A percentile compares a stretch with the other conserved stretches of the same genome.
These are phyloP conservation scores for Davidsoniella virescens DNA, from an alignment of 2,329 filamentous ascomycete genomes.

Conservation along the genomic window DNA sequence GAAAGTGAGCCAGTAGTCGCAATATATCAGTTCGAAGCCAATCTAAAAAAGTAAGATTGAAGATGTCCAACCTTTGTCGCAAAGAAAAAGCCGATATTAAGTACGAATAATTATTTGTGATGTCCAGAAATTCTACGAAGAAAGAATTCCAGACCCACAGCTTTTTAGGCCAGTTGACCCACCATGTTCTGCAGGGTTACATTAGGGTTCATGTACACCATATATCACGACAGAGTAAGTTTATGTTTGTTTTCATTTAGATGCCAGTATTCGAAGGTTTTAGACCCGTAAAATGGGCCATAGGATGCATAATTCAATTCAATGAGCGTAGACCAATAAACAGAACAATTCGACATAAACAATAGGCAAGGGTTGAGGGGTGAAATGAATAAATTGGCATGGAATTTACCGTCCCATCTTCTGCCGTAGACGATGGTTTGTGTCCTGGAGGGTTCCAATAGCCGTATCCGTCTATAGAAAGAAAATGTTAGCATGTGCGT, in stretches of 20 bases:
- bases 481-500: constrained; percentile 14
- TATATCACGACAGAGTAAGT: no score
- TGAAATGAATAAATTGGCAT: neutral
- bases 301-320: constrained; percentile 5
- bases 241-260: no score
- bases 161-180: no score
- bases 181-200: no score
- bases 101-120: neutral
- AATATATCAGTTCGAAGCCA: no score
- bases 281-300: neutral
- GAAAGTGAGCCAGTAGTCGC: no score
- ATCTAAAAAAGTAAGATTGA: neutral
- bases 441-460: constrained; percentile 12
- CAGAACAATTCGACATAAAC: neutral
- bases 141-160: neutral
- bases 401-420: constrained; percentile 10
- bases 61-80: neutral
- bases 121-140: neutral
- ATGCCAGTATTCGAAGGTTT: neutral
- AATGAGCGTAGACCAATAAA: constrained; percentile 2
- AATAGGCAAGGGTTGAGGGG: neutral
- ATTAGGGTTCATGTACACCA: no score
- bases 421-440: constrained; percentile 12
- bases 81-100: neutral
- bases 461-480: constrained; percentile 56